Base-by-base conservation (phyloP, 164 flowering plant species). In the Buxus sempervirens region DNA sequence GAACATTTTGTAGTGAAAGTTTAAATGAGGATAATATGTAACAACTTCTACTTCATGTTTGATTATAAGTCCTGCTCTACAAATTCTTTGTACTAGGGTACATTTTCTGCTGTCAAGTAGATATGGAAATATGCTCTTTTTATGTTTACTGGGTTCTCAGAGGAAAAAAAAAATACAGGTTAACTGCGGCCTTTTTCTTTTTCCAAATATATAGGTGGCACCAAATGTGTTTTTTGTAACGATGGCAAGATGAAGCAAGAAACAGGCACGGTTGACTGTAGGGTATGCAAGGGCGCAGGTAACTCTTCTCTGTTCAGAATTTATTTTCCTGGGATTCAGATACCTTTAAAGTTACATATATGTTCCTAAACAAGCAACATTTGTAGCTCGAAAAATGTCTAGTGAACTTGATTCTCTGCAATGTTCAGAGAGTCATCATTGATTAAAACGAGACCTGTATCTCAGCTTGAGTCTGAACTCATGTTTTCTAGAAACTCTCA, bases 221-320 rank as follows among this genome's bases (percentile, higher is more conserved):
- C 96, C 48, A 94, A 90, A 84, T 94, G 96, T 75, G 97, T 94
- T 1, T 94, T 91, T 64, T 94, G 98, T 67, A 71, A 71, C 48
- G 71, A 85, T 75, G 96, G 97, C 9, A 94, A 94, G 82, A 94
- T 91, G 98, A 89, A 84, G 77, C 68, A 77, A 65, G 96, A 91
- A 74, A 79, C 85, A 7, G 93, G 97, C 21, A 62, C 80, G 77
- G 82, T 92, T 23, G 91, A 91, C 71, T 91, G 96, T 73, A 90
- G 74, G 65, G 98, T 91, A 62, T 91, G 98, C 90, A 91, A 90
- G 78, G 97, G 98, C 66, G 88, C 97, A 86, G 96, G 97, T 91
- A 88, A 36, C 32, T 6, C 36, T 54, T 61, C 57, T 4, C 18
- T 10, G 14, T 5, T 4, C 12, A 15, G 14, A 15, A 45, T 45